Evolutionary conservation across 1,284 basidiomycete species (phyloP), one percentile per base, ranked within the genome.

Genomic region (Anthracocystis setariae): DNA sequence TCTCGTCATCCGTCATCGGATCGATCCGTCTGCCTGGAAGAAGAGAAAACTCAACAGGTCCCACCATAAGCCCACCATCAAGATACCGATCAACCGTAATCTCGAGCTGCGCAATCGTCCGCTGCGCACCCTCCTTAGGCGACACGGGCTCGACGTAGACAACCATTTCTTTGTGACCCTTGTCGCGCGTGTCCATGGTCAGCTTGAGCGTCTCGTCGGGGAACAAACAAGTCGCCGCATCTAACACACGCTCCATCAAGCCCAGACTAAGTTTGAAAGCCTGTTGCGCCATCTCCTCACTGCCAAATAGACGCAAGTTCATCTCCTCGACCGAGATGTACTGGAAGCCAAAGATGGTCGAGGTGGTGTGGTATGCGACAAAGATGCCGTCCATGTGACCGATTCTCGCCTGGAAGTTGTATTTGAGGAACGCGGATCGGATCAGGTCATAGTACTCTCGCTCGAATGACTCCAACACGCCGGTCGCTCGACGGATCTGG

Each of bases 341-440:
- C 83, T 98, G 93, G 85, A 98, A 98, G 0, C 95, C 95, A 78
- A 94, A 95, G 57, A 95, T 88, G 15, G 88, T 87, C 8, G 88
- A 87, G 0, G 93, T 96, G 72, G 95, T 97, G 83, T 98, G 95
- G 82, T 96, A 97, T 9, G 94, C 92, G 27, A 97, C 89, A 76
- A 98, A 89, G 24, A 96, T 91, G 15, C 95, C 95, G 79, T 98
- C 94, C 95, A 98, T 98, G 79, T 91, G 89, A 2, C 95, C 95
- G 68, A 98, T 98, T 5, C 95, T 89, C 0, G 88, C 94, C 86
- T 98, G 95, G 85, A 98, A 92, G 74, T 88, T 91, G 84, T 95
- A 98, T 85, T 98, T 98, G 58, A 98, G 86, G 85, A 98, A 95
- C 0, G 93, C 94, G 3, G 92, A 90, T 5, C 95, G 89, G 60